Conservation (phyloP, 768 basidiomycete species). For the Tremella yokohamensis region DNA sequence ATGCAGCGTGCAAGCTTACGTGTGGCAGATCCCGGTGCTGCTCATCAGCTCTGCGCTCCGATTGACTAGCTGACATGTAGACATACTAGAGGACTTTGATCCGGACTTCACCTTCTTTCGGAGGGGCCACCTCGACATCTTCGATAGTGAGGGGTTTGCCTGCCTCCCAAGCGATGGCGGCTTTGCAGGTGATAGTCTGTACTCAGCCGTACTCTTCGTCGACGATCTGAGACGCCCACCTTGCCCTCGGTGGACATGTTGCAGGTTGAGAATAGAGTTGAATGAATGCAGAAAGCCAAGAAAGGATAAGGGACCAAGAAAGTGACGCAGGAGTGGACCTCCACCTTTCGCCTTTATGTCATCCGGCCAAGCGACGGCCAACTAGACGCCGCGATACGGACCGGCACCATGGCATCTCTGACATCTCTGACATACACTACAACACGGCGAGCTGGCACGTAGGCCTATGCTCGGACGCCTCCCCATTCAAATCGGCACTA, state of each 20-base stretch:
- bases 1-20: constrained; percentile 51
- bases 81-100: constrained; percentile 73
- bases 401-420: too few species aligned
- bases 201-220: not conserved
- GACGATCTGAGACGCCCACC: constrained; percentile 19
- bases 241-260: constrained; percentile 68
- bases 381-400: too few species aligned
- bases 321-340: constrained; percentile 52
- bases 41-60: constrained; percentile 6
- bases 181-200: constrained; percentile 73
- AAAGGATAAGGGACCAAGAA: too few species aligned
- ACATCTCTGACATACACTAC: too few species aligned
- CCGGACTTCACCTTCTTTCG: constrained; percentile 82
- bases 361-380: too few species aligned
- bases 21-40: constrained; percentile 92
- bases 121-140: constrained; percentile 89
- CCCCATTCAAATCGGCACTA: too few species aligned
- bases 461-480: too few species aligned
- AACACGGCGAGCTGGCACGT: too few species aligned
- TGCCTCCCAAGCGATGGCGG: constrained; percentile 93
- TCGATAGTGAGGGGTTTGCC: constrained; percentile 67
- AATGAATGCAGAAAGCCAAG: too few species aligned
- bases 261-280: too few species aligned
- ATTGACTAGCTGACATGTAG: not conserved
- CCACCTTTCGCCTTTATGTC: too few species aligned